Evolutionary conservation across 2,329 filamentous ascomycete genomes (phyloP).

Genomic region (Chaetomiaceae sp.): DNA sequence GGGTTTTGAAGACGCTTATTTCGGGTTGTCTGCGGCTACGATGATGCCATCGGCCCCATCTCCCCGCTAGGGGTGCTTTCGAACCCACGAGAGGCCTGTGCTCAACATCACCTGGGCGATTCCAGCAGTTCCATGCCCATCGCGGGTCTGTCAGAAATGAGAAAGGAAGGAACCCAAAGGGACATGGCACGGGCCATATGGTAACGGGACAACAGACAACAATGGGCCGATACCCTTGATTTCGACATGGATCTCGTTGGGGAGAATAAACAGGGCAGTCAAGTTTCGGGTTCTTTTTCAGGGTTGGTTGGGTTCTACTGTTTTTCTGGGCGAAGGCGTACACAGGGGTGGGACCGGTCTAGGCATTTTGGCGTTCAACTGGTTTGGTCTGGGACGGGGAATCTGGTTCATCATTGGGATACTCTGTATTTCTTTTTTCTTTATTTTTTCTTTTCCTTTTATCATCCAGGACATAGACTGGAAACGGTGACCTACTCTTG

Average conservation of each 20-base stretch:
- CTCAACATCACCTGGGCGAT: no score
- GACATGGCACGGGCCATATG: neutral
- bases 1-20: slow-evolving; percentile 44
- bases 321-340: neutral
- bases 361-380: neutral
- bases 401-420: neutral
- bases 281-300: no score
- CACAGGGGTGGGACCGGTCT: neutral
- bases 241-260: no score
- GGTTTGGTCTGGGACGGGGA: neutral
- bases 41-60: no score
- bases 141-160: no score
- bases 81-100: no score
- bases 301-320: neutral
- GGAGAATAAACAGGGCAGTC: no score
- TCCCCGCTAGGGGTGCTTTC: no score
- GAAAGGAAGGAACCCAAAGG: no score
- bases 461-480: neutral
- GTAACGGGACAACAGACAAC: no score
- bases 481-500: neutral
- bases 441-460: neutral
- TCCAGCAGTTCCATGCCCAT: no score
- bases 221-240: no score
- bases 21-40: neutral
- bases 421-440: neutral